phyloP scores from a whole-genome alignment of 148 eudicot genomes.

The Oxyria digyna region DNA sequence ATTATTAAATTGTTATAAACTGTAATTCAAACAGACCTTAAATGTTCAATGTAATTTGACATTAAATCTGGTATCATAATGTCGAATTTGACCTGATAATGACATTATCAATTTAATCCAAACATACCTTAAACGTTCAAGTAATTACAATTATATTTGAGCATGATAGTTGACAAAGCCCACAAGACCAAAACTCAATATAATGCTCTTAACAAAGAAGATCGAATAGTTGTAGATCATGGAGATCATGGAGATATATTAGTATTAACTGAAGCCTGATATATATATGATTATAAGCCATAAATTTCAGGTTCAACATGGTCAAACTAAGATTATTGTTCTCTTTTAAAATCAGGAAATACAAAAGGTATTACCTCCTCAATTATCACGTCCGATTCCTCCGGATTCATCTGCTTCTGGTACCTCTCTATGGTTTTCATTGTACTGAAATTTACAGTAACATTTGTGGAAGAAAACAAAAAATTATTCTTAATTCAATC shows the following conservation, averaged over 20 bases:
- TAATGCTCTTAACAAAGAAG: background rate
- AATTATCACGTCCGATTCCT: background rate
- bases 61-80: no score
- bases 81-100: no score
- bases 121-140: no score
- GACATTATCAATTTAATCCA: no score
- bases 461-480: background rate
- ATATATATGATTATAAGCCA: background rate
- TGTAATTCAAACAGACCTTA: no score
- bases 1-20: background rate
- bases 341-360: no score
- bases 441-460: constrained; percentile 18
- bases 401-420: constrained; percentile 23
- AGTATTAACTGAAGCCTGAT: background rate
- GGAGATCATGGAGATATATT: no score
- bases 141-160: no score
- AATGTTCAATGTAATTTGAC: no score
- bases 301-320: background rate
- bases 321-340: background rate
- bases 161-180: no score
- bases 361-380: background rate
- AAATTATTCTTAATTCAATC: background rate
- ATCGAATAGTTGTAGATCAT: no score
- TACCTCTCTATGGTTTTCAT: constrained; percentile 36
- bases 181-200: no score